Evolutionary conservation across 169 alveolate genomes (phyloP).

Genomic region (Eimeria necatrix): DNA sequence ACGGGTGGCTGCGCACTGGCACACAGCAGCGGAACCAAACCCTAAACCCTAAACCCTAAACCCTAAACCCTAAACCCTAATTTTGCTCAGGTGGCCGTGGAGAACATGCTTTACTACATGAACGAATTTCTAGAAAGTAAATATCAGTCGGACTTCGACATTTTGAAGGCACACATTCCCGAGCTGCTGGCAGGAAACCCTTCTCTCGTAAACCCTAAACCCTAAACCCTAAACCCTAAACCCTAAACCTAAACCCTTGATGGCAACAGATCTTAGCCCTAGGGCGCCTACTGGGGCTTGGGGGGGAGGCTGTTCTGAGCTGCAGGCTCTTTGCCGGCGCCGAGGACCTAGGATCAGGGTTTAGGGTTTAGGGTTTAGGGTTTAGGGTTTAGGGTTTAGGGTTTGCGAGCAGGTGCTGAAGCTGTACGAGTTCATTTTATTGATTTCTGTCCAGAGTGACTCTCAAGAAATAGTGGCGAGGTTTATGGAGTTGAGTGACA

Average conservation of each 20-base stretch:
- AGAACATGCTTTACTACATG: conserved; percentile 19
- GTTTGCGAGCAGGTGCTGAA: conserved; percentile 25
- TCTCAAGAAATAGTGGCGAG: conserved; percentile 9
- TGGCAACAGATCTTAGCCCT: too few relatives aligned
- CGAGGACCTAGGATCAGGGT: too few relatives aligned
- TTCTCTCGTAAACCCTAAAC: not conserved
- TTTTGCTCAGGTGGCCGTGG: not conserved
- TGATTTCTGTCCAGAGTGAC: not conserved
- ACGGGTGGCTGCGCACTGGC: not conserved
- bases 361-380: not conserved
- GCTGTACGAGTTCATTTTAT: not conserved
- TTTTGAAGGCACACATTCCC: not conserved
- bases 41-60: not conserved
- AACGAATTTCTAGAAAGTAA: not conserved
- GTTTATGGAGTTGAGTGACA: not conserved
- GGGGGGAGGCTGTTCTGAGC: too few relatives aligned
- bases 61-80: not conserved
- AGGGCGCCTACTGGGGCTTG: too few relatives aligned
- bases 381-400: not conserved
- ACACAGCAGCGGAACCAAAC: too few relatives aligned
- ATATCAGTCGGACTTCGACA: not conserved
- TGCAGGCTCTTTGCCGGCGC: too few relatives aligned
- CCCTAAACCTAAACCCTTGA: too few relatives aligned
- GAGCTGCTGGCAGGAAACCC: not conserved
- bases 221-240: too few relatives aligned